Evolutionary conservation across 805 yeast genomes (phyloP).

Genomic region (Cyberlindnera maclurae): DNA sequence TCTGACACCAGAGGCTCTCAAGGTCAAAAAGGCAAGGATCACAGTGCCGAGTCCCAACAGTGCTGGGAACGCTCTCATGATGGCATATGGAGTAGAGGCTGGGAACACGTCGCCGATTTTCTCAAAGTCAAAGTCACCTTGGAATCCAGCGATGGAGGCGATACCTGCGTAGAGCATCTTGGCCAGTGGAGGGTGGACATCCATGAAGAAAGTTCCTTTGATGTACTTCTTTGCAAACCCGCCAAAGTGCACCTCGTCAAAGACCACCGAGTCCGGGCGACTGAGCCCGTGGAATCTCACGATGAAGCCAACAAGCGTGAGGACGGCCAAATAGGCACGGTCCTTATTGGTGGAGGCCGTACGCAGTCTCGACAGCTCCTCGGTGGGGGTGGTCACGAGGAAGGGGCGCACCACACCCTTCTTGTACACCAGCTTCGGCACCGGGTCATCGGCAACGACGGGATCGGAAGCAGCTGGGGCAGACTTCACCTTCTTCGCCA

Average conservation of each 20-base stretch:
- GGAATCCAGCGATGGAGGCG: slow-evolving; percentile 60
- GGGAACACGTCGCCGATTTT: slow-evolving; percentile 63
- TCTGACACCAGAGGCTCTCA: slow-evolving; percentile 66
- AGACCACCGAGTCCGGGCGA: slow-evolving; percentile 76
- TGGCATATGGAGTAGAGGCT: slow-evolving; percentile 46
- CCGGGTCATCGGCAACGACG: slow-evolving; percentile 24
- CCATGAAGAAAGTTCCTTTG: slow-evolving; percentile 58
- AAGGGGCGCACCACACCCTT: slow-evolving; percentile 50
- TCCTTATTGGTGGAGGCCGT: slow-evolving; percentile 32
- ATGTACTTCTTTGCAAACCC: slow-evolving; percentile 88
- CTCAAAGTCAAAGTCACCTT: slow-evolving; percentile 61
- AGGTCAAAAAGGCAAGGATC: slow-evolving; percentile 55
- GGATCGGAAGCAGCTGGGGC: not conserved
- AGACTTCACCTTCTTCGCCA: slow-evolving; percentile 15
- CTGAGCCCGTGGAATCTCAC: slow-evolving; percentile 58
- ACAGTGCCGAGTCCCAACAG: slow-evolving; percentile 62
- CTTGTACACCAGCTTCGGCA: slow-evolving; percentile 38
- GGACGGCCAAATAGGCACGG: slow-evolving; percentile 30
- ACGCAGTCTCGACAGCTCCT: slow-evolving; percentile 33
- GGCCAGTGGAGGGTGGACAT: slow-evolving; percentile 76
- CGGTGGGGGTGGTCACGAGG: slow-evolving; percentile 44
- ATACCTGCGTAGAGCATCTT: slow-evolving; percentile 71
- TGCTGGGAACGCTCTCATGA: slow-evolving; percentile 69
- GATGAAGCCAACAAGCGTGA: slow-evolving; percentile 43
- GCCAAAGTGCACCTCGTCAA: slow-evolving; percentile 93